A percentile compares a stretch with the other conserved stretches of the same genome.
phyloP scores from a whole-genome alignment of 371 early-diverging fungal species.

The Mortierella sp. region DNA sequence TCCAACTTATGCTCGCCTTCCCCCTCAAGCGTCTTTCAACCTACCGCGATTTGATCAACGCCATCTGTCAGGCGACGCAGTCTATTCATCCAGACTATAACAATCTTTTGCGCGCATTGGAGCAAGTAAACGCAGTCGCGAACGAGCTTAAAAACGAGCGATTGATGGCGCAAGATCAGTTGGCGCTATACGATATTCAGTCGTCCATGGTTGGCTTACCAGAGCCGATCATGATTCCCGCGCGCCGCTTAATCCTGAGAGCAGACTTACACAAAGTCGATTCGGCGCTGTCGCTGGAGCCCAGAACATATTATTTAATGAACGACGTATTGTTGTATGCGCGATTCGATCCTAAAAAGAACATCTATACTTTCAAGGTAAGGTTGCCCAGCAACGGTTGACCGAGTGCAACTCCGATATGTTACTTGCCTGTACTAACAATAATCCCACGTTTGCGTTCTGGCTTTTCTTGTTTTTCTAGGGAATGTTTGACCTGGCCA shows the following conservation, averaged over 20 bases:
- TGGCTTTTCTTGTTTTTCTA: not conserved
- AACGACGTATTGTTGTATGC: conserved; percentile 51
- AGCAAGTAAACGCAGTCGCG: conserved; percentile 18
- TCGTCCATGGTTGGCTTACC: conserved; percentile 42
- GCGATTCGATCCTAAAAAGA: conserved; percentile 51
- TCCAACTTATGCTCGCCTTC: conserved; percentile 45
- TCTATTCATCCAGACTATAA: conserved; percentile 40
- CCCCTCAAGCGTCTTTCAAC: conserved; percentile 37
- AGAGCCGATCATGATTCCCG: conserved; percentile 48
- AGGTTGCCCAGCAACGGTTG: too few relatives aligned
- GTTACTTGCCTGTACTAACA: too few relatives aligned
- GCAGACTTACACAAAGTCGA: conserved; percentile 53
- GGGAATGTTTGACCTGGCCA: conserved; percentile 50
- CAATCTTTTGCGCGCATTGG: conserved; percentile 38
- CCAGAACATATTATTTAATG: conserved; percentile 47
- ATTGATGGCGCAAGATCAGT: conserved; percentile 37
- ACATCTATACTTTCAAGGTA: conserved; percentile 47
- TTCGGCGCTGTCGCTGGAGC: conserved; percentile 40
- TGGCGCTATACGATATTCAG: conserved; percentile 47
- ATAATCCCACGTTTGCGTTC: too few relatives aligned
- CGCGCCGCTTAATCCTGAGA: conserved; percentile 40
- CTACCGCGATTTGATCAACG: conserved; percentile 32
- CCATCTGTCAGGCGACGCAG: conserved; percentile 43
- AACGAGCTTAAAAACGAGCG: conserved; percentile 29
- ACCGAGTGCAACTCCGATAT: too few relatives aligned